Evolutionary conservation across 352 stramenopile species (phyloP), one percentile per base, ranked within the genome.

Genomic region (Stephanocyclus meneghinianus): DNA sequence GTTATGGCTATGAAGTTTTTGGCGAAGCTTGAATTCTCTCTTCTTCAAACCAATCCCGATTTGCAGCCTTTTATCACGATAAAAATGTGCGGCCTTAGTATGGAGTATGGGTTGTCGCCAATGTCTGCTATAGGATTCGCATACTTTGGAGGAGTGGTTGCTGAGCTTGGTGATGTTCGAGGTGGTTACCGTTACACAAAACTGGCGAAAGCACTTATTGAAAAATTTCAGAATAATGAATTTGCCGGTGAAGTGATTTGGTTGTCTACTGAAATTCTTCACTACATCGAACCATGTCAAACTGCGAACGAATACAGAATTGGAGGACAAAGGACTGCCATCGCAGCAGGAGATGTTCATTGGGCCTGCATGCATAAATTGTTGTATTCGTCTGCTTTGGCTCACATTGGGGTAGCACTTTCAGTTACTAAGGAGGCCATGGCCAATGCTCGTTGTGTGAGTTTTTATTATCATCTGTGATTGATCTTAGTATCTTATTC

Each of bases 301-400:
- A 8, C 53, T 47, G 50, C 51, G 8, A 50, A 72, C 26, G 74
- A 81, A 57, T 66, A 45, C 44, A 30, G 69, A 37, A 1, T 67
- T 8, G 18, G 73, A 63, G 74, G 56, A 18, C 45, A 72, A n/a
- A 16, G 40, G 13, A 8, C 45, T 68, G 65, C 74, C n/a, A 75
- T 81, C 59, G 47, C 57, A 68, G 47, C 59, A 42, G 74, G 74
- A 37, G 74, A 81, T 72, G 45, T 45, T 63, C 5, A 76, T 66
- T 66, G 61, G n/a, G 30, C 11, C 37, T 44, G 61, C 60, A 16
- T 72, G 67, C 50, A 32, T 16, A 26, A 8, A n/a, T n/a, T 63
- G 30, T n/a, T 15, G 11, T 63, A 45, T 21, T 42, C 9, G 2
- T 63, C 30, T 9, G 4, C 32, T 45, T 44, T 29, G 18, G 8